phyloP scores from a whole-genome alignment of 164 flowering plant species.

The Malania oleifera region DNA sequence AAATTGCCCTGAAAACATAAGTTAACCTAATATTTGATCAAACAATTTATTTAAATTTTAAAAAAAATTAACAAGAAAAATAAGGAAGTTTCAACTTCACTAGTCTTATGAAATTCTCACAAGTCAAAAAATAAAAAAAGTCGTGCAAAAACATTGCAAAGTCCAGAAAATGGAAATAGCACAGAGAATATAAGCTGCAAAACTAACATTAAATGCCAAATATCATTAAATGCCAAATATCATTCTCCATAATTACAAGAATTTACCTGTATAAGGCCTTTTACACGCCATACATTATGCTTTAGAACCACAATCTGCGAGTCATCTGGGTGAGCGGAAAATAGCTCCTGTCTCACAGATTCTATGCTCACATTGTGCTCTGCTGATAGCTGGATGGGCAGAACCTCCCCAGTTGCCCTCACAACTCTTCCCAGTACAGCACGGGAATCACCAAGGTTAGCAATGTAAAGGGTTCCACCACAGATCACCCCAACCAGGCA shows the following conservation, averaged over 20 bases:
- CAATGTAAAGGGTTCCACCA: conserved; percentile 61
- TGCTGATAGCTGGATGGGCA: conserved; percentile 52
- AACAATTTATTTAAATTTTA: background rate
- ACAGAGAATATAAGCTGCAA: background rate
- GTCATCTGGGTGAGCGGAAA: conserved; percentile 75
- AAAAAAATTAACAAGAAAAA: background rate
- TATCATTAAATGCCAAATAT: background rate
- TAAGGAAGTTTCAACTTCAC: background rate
- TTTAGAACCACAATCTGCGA: conserved; percentile 71
- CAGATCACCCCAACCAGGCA: conserved; percentile 68
- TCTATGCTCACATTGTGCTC: conserved; percentile 69
- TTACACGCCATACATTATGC: conserved; percentile 88
- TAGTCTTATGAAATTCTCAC: background rate
- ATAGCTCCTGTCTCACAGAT: conserved; percentile 69
- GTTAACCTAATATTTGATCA: background rate
- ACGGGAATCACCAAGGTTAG: conserved; percentile 79
- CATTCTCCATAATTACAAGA: background rate
- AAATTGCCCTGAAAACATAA: background rate
- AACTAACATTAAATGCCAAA: background rate
- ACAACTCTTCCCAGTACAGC: conserved; percentile 73
- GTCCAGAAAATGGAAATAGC: background rate
- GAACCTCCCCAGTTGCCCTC: conserved; percentile 64
- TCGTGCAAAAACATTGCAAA: background rate
- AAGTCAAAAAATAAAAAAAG: background rate
- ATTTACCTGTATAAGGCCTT: conserved; percentile 79